Base-by-base conservation (phyloP, 1,139 yeast species). In the Candida mesenterica region DNA sequence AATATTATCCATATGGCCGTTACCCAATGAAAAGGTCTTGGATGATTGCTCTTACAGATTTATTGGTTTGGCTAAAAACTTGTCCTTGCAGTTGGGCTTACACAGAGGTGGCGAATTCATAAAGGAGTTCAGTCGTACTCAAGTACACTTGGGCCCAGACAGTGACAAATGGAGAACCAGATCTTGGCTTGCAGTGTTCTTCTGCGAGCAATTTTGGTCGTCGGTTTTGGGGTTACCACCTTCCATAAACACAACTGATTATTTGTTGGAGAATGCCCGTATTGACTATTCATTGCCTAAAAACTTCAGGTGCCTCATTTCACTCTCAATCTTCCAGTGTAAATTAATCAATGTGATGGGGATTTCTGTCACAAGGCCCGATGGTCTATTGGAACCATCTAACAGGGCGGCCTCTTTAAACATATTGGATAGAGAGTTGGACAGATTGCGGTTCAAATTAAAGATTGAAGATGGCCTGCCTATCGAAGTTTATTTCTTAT, bases 131-230 rank as follows among this genome's bases (percentile, higher is more conserved):
- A 82, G 94, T 8, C 72, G 97, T 49, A 86, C 92, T 18, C 97
- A 90, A 55, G 94, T 86, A 3, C 77, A 87, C 28, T 68, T 89
- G 54, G 76, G 75, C 4, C 94, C 95, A 0, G 89, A 89, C 59
- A 92, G 96, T 3, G 96, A 88, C 48, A 82, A 82, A 55, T 90
- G 97, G 97, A 73, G 97, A 57, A 88, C 97, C 1, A 70, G 96
- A 46, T 79, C 96, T 1, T 90, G 97, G 97, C 65, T 88, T 24
- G 89, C 94, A 0, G 82, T 87, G 3, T 90, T 86, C 57, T 84
- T 89, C 53, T 75, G 87, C 39, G 96, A 89, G 54, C 95, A 88
- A 48, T 85, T 89, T 52, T 87, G 96, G 95, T 83, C 95, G 10
- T 85, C 95, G 12, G 79, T 82, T 29, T 63, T 89, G 37, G 97